phyloP scores from a whole-genome alignment of 306 rosid genomes.

The Fragaria iinumae region DNA sequence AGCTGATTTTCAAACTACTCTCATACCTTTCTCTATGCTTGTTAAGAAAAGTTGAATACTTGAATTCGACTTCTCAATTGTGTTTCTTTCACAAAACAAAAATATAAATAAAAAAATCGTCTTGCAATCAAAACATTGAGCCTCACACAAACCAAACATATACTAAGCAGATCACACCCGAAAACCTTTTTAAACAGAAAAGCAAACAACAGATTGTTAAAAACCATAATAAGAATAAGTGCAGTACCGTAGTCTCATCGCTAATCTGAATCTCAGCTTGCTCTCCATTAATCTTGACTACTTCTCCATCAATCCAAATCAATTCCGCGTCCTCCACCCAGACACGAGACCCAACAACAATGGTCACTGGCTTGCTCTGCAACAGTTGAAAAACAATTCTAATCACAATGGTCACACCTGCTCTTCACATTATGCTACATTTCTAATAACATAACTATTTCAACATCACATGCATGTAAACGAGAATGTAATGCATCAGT shows the following conservation, averaged over 20 bases:
- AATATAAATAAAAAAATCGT: no score
- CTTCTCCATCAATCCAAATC: conserved; percentile 82
- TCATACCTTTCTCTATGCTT: no score
- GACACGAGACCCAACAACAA: conserved; percentile 73
- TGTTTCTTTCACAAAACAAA: no score
- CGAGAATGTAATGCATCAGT: conserved; percentile 6
- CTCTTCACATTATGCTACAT: background rate
- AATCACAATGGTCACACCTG: background rate
- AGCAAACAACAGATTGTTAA: no score
- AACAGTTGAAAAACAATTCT: conserved; percentile 24
- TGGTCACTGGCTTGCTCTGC: conserved; percentile 67
- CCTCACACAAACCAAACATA: no score
- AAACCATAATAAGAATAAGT: background rate
- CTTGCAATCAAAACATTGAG: no score
- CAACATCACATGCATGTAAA: background rate
- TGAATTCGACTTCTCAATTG: no score
- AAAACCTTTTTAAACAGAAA: no score
- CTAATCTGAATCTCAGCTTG: conserved; percentile 76
- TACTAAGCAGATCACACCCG: background rate
- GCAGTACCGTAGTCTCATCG: conserved; percentile 54
- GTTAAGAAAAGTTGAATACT: no score
- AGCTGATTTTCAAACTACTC: no score
- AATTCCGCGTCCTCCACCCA: conserved; percentile 76
- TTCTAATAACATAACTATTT: background rate
- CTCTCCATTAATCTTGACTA: conserved; percentile 62